Evolutionary conservation across 805 yeast genomes (phyloP), one percentile per base, ranked within the genome.

Genomic region (Saturnispora sekii): DNA sequence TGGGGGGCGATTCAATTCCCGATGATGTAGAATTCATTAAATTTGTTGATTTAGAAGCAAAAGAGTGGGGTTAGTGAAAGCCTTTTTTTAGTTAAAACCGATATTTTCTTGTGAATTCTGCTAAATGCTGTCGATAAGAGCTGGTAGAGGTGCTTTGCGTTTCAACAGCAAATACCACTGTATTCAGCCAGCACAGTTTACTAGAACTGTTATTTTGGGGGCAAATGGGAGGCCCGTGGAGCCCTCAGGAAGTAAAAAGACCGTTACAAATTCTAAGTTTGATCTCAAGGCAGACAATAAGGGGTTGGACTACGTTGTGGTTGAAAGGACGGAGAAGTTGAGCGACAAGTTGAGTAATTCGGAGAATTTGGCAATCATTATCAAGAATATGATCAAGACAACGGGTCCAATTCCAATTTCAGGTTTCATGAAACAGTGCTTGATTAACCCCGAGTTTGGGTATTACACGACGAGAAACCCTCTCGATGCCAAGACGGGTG

Each of bases 381-480:
- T 77, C 33, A 61, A 63, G 26, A 72, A 74, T 50, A 67, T 74
- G 2, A 76, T 77, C 52, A 70, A 76, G 53, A 69, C 85, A 2
- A 79, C 86, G 0, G 95, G 95, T 0, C 95, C 95, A 0, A 66
- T 86, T 5, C 66, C 93, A 0, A 61, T 86, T 5, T 76, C 87
- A 1, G 70, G 80, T 8, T 86, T 76, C 59, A 86, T 86, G 89
- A 69, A 82, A 46, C 89, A 84, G 59, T 84, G 95, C 57, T 68
- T 86, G 46, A 76, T 87, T 0, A 83, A 84, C 56, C 93, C 95
- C 0, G 67, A 74, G 9, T 73, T 70, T 51, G 95, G 95, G 0
- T 86, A 86, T 59, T 85, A 86, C 57, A 81, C 87, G 17, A 80
- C 84, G 4, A 65, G 79, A 49, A 81, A 85, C 53, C 95, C 95